Evolutionary conservation across 2,329 filamentous ascomycete species (phyloP).

Genomic region (Ceratocystiopsis minuta): DNA sequence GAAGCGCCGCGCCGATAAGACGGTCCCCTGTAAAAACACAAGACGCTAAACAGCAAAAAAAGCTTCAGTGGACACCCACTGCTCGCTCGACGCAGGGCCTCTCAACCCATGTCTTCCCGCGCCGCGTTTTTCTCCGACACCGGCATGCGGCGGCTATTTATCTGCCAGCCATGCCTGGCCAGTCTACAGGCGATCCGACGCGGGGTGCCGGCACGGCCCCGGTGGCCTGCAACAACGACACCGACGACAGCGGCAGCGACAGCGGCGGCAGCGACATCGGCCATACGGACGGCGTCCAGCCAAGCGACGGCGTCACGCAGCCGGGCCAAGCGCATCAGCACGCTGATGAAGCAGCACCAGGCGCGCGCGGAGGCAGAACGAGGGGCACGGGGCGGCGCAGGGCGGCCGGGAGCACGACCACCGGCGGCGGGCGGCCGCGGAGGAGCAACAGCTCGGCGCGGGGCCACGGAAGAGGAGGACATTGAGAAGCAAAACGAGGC

Average conservation of each 20-base stretch:
- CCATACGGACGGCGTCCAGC: background rate
- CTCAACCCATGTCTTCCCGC: too few relatives aligned
- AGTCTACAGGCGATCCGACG: conserved; percentile 3
- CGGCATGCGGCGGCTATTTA: conserved; percentile 1
- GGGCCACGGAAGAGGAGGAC: background rate
- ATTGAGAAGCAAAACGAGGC: too few relatives aligned
- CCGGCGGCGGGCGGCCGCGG: background rate
- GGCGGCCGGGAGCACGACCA: too few relatives aligned
- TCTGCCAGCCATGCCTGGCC: conserved; percentile 10
- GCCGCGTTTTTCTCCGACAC: conserved; percentile 5
- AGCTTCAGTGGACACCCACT: too few relatives aligned
- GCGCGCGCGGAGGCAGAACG: background rate
- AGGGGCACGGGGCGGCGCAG: background rate
- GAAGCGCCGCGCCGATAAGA: too few relatives aligned
- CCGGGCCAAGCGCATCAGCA: background rate
- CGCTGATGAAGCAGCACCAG: too few relatives aligned
- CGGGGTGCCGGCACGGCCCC: background rate
- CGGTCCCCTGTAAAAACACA: too few relatives aligned
- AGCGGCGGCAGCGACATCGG: background rate
- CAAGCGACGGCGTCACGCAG: background rate
- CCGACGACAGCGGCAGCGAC: background rate
- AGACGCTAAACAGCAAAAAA: too few relatives aligned
- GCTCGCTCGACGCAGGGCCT: too few relatives aligned
- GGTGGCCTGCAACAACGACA: background rate
- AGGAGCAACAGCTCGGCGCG: background rate